Evolutionary conservation across 2,329 filamentous ascomycete species (phyloP).

Genomic region (Paecilomyces dactylethromorphus): DNA sequence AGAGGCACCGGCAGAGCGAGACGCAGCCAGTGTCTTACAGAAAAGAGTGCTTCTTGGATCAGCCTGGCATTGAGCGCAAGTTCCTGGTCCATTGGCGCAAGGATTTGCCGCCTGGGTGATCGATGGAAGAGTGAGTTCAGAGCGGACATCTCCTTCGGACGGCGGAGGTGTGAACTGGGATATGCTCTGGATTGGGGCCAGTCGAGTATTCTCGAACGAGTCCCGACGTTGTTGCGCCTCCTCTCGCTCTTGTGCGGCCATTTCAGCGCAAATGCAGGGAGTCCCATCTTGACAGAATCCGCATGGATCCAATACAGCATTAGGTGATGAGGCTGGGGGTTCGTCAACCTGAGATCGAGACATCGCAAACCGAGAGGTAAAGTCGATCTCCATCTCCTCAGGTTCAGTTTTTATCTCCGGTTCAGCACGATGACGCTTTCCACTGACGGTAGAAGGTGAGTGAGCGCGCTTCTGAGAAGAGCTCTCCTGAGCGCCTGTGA

Average conservation of each 20-base stretch:
- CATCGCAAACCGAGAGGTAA: conserved; percentile 59
- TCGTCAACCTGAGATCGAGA: conserved; percentile 19
- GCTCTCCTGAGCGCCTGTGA: conserved; percentile 30
- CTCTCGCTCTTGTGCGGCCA: conserved; percentile 39
- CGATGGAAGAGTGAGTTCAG: conserved; percentile 41
- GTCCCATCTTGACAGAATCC: conserved; percentile 79
- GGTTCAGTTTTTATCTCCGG: conserved; percentile 40
- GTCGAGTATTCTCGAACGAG: conserved; percentile 30
- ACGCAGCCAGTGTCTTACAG: conserved; percentile 72
- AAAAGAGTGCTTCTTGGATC: conserved; percentile 77
- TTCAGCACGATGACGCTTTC: conserved; percentile 52
- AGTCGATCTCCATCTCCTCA: conserved; percentile 62
- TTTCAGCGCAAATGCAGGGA: conserved; percentile 74
- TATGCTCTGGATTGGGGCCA: conserved; percentile 41
- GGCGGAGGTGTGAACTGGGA: conserved; percentile 47
- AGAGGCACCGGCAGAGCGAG: conserved; percentile 29
- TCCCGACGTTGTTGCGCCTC: conserved; percentile 36
- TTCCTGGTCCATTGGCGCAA: conserved; percentile 65
- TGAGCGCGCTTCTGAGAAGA: conserved; percentile 29
- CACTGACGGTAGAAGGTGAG: conserved; percentile 21
- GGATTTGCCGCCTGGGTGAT: conserved; percentile 31
- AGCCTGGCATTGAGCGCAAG: conserved; percentile 68
- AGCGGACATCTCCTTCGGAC: conserved; percentile 52
- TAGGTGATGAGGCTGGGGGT: conserved; percentile 23
- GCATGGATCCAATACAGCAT: conserved; percentile 57